Evolutionary conservation across 2,329 filamentous ascomycete genomes (phyloP).

Genomic region (Juglanconis sp.): DNA sequence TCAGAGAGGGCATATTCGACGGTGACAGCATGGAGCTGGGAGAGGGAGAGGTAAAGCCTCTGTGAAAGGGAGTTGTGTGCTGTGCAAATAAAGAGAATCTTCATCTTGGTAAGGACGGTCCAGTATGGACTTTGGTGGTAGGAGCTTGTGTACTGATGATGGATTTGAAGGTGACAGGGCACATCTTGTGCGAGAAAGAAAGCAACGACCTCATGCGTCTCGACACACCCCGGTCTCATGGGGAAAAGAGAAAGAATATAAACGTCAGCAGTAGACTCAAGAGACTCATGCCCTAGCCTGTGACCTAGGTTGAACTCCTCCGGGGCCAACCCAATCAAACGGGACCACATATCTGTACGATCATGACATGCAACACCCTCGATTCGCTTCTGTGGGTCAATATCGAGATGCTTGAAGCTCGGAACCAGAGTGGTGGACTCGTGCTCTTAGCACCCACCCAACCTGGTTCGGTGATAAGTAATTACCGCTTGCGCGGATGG

Average conservation of each 20-base stretch:
- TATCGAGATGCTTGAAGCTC: neutral
- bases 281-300: neutral
- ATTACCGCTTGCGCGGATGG: neutral
- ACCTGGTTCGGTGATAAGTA: neutral
- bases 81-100: constrained; percentile 40
- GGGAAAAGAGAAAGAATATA: neutral
- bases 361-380: neutral
- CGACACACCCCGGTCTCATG: too few relatives aligned
- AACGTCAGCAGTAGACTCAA: neutral
- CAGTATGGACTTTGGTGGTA: neutral
- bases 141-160: neutral
- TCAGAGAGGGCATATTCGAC: constrained; percentile 36
- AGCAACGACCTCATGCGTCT: too few relatives aligned
- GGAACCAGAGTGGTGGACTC: neutral
- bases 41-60: constrained; percentile 34
- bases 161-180: too few relatives aligned
- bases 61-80: constrained; percentile 43
- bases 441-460: neutral
- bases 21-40: constrained; percentile 33
- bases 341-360: neutral
- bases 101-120: constrained; percentile 1
- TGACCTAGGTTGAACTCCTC: neutral
- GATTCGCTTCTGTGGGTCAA: neutral
- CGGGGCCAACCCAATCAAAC: neutral
- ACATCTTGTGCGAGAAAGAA: too few relatives aligned